Evolutionary conservation across 2,329 filamentous ascomycete species (phyloP), one percentile per base, ranked within the genome.

Genomic region (Stenocarpella maydis): DNA sequence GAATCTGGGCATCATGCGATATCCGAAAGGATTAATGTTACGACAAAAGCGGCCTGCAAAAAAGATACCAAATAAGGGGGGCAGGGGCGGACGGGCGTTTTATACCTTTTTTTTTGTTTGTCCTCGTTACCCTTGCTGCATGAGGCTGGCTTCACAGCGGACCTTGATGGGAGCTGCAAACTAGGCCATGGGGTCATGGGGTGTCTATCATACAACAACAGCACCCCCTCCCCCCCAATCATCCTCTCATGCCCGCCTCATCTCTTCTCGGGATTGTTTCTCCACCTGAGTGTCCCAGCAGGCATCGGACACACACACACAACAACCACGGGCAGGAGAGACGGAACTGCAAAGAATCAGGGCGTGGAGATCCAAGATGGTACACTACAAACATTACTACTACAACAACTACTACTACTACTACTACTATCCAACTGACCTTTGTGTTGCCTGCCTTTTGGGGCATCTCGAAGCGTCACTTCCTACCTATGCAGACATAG

Each of bases 31-130:
- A 50, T 65, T 66, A 55, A 65, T 69, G 52, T 67, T 55, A 69
- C 47, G 69, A 68, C 43, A 63, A 65, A 63, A 66, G 47, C 52
- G 66, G 53, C 69, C 66, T 71, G 69, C 50, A 49, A 69, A 68
- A 68, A 69, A 68, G 69, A 71, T 71, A 71, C 69, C 69, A 71
- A 52, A 41, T 55, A 54, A 47, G 37, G 54, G 45, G 52, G 43
- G 31, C 34, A 28, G 58, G 24, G 26, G 52, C 55, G 39, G 69
- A 24, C 60, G 49, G 69, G 69, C 69, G 69, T 71, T 69, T 49
- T 55, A 71, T 31, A 55, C 31, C 55, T 68, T 49, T 39, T 65
- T 68, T 49, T 39, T 53, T 19, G n/a, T n/a, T n/a, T n/a, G 24
- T 14, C 34, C 9, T 37, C 34, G n/a, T 12, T 12, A 37, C 8